phyloP scores from a whole-genome alignment of 2,329 filamentous ascomycete species.

The Sarocladium strictum region DNA sequence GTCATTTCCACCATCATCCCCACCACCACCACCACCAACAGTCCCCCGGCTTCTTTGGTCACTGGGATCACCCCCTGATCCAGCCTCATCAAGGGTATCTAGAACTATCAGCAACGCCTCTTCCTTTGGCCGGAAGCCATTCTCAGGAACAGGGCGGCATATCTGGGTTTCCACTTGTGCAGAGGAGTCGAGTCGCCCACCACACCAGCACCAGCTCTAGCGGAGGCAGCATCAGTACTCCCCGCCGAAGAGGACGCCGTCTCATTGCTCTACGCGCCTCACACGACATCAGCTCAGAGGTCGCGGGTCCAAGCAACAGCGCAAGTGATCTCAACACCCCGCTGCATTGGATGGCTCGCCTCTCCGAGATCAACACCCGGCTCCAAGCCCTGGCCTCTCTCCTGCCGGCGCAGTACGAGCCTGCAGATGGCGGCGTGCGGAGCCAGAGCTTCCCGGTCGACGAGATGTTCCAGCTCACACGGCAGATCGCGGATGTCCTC shows the following conservation, averaged over 20 bases:
- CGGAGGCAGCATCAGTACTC: background rate
- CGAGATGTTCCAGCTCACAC: constrained; percentile 34
- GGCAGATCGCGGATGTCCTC: constrained; percentile 28
- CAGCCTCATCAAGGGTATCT: background rate
- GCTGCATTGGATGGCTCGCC: constrained; percentile 32
- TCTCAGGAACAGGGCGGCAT: background rate
- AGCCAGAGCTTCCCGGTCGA: constrained; percentile 31
- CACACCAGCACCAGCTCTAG: background rate
- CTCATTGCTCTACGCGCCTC: constrained; percentile 24
- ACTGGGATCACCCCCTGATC: background rate
- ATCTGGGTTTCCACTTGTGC: background rate
- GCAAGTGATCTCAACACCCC: constrained; percentile 2
- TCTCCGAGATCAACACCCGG: constrained; percentile 31
- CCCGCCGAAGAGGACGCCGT: constrained; percentile 14
- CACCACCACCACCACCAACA: constrained; percentile 11
- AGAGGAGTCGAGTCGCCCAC: background rate
- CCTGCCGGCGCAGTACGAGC: constrained; percentile 21
- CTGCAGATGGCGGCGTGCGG: constrained; percentile 14
- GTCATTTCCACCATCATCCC: constrained; percentile 12
- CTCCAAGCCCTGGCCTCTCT: constrained; percentile 30
- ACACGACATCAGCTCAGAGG: background rate
- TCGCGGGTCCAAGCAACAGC: background rate
- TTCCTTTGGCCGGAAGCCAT: background rate
- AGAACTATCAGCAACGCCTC: background rate
- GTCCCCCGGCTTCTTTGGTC: background rate